Evolutionary conservation across 208 protist species (phyloP).

Genomic region (Angomonas deanei): DNA sequence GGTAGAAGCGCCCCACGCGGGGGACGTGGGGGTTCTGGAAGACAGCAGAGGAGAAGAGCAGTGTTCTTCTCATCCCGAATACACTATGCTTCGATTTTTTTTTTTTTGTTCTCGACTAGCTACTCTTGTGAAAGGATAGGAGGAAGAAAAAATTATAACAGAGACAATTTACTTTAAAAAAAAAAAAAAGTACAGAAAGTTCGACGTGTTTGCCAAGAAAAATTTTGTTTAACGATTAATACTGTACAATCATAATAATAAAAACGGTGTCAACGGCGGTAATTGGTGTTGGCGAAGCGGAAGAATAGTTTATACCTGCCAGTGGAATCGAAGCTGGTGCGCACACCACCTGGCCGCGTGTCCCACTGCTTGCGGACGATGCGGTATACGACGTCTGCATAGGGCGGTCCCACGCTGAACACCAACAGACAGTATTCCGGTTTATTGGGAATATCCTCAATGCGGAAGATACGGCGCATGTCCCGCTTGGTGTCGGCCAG

Average conservation of each 20-base stretch:
- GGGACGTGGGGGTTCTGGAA: slow-evolving; percentile 45
- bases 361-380: slow-evolving; percentile 97
- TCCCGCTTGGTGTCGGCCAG: slow-evolving; percentile 92
- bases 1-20: slow-evolving; percentile 62
- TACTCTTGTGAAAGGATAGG: background rate
- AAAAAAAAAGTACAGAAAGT: too few species aligned
- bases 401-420: slow-evolving; percentile 96
- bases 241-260: slow-evolving; percentile 1
- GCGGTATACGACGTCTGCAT: slow-evolving; percentile 98
- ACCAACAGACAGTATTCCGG: slow-evolving; percentile 88
- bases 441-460: slow-evolving; percentile 73
- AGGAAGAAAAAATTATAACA: background rate
- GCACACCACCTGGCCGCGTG: slow-evolving; percentile 89
- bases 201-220: too few species aligned
- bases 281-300: slow-evolving; percentile 85
- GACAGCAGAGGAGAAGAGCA: background rate
- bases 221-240: background rate
- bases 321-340: slow-evolving; percentile 92
- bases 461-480: slow-evolving; percentile 88
- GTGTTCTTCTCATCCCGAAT: too few species aligned
- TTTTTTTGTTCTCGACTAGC: background rate
- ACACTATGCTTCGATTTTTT: background rate
- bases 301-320: slow-evolving; percentile 83
- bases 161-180: background rate
- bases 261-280: slow-evolving; percentile 38